Evolutionary conservation across 164 flowering plant species (phyloP).

Genomic region (Pachysandra terminalis): DNA sequence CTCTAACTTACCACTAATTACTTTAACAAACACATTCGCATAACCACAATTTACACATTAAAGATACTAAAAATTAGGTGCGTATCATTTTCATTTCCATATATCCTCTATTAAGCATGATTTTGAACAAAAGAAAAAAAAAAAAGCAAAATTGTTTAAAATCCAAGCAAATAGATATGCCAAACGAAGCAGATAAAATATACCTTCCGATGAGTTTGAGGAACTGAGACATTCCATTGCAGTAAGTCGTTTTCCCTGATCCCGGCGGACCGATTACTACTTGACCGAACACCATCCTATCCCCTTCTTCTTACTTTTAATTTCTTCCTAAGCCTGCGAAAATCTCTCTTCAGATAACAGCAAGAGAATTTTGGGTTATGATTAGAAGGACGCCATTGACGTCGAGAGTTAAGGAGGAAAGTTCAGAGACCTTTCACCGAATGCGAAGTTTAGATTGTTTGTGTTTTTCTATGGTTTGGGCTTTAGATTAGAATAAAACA

Average conservation of each 20-base stretch:
- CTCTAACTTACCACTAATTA: too few species aligned
- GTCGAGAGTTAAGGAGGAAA: not conserved
- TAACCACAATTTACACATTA: too few species aligned
- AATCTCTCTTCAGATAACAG: not conserved
- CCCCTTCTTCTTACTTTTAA: not conserved
- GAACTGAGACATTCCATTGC: slow-evolving; percentile 97
- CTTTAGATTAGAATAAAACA: not conserved
- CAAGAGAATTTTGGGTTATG: too few species aligned
- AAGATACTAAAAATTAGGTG: too few species aligned
- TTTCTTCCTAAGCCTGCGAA: not conserved
- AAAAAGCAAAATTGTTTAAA: too few species aligned
- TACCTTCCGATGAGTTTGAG: slow-evolving; percentile 82
- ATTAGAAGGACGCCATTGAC: not conserved
- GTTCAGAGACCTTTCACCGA: not conserved
- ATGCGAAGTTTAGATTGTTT: not conserved
- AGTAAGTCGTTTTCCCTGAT: slow-evolving; percentile 91
- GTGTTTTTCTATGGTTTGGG: not conserved
- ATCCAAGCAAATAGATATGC: not conserved
- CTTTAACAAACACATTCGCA: too few species aligned
- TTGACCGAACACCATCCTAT: slow-evolving; percentile 78
- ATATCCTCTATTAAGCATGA: too few species aligned
- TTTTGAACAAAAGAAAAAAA: too few species aligned
- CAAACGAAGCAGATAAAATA: not conserved
- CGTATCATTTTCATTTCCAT: too few species aligned
- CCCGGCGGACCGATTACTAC: slow-evolving; percentile 96